These are phyloP conservation scores for Claviceps purpurea DNA, from an alignment of 2,329 filamentous ascomycete species.

Conservation along the genomic window DNA sequence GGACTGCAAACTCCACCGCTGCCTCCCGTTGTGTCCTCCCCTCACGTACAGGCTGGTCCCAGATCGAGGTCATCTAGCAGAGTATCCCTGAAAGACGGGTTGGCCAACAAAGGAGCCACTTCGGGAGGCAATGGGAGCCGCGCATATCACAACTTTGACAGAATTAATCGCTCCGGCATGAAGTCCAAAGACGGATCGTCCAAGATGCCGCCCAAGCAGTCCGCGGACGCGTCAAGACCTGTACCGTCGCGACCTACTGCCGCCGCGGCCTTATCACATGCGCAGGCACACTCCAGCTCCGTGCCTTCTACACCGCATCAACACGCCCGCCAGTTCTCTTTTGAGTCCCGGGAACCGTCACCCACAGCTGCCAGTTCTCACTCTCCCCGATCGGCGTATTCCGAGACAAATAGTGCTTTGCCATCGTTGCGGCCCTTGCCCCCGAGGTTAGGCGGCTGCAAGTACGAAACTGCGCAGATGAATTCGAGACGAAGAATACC, in stretches of 20 bases:
- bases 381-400: constrained; percentile 81
- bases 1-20: constrained; percentile 43
- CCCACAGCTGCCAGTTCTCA: constrained; percentile 64
- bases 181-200: constrained; percentile 38
- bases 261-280: constrained; percentile 16
- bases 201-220: constrained; percentile 38
- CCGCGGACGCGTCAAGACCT: constrained; percentile 18
- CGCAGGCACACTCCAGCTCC: constrained; percentile 58
- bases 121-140: constrained; percentile 54
- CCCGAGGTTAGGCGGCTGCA: constrained; percentile 51
- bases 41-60: constrained; percentile 41
- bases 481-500: constrained; percentile 77
- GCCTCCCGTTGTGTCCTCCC: constrained; percentile 40
- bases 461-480: constrained; percentile 76
- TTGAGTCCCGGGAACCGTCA: constrained; percentile 65
- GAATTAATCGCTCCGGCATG: constrained; percentile 51
- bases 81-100: constrained; percentile 40
- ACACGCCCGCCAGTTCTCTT: constrained; percentile 69
- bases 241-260: constrained; percentile 17
- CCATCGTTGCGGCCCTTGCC: constrained; percentile 54
- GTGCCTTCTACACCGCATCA: constrained; percentile 91
- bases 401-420: constrained; percentile 67
- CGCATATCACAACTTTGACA: constrained; percentile 39
- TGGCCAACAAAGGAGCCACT: constrained; percentile 31
- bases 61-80: constrained; percentile 47